These are phyloP conservation scores for Adenanthera pavonina DNA, from an alignment of 306 rosid species.

Conservation along the genomic window DNA sequence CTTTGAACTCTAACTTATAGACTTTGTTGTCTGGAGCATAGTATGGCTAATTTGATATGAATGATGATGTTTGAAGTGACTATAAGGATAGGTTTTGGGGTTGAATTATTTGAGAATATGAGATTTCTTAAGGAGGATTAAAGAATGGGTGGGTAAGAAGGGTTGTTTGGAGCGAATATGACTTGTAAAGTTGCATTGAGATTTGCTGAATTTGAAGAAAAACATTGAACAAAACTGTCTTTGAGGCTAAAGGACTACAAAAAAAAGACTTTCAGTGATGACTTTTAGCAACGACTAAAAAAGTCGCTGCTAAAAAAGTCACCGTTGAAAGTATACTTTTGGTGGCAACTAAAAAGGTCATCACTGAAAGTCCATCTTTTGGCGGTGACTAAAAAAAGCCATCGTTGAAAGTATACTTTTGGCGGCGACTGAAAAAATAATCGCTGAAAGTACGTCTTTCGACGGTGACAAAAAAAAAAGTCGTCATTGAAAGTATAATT, in stretches of 20 bases:
- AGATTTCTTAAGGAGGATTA: conserved; percentile 49
- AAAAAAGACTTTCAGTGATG: no score
- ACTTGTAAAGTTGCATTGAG: background rate
- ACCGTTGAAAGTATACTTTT: no score
- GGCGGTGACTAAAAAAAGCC: no score
- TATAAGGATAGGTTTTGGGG: conserved; percentile 53
- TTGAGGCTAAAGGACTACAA: background rate
- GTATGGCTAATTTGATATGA: conserved; percentile 37
- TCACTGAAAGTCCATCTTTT: no score
- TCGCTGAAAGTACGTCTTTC: no score
- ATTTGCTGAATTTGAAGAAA: background rate
- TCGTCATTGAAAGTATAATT: no score
- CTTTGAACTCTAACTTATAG: conserved; percentile 38
- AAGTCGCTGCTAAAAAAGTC: no score
- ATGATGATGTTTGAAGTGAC: conserved; percentile 44
- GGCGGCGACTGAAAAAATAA: no score
- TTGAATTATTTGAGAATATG: conserved; percentile 42
- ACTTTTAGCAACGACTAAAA: no score
- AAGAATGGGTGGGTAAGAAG: conserved; percentile 44
- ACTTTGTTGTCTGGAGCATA: conserved; percentile 25
- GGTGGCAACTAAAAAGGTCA: no score
- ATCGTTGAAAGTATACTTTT: no score
- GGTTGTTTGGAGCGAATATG: conserved; percentile 32
- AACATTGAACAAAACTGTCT: background rate
- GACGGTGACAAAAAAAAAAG: no score